phyloP scores from a whole-genome alignment of 179 eudicot species.

The Spergularia azorica region DNA sequence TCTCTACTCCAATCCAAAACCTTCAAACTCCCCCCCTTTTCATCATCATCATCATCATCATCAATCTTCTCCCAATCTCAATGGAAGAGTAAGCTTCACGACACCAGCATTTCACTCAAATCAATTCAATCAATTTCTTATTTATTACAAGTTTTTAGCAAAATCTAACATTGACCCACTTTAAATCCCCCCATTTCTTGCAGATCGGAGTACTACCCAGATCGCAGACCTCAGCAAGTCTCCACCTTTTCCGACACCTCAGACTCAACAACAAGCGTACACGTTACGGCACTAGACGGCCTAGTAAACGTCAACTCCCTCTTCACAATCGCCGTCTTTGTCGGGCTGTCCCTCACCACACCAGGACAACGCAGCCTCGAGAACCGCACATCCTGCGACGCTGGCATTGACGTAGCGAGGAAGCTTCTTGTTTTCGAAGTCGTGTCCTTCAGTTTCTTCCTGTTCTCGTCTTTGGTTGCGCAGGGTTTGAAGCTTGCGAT shows the following conservation, averaged over 20 bases:
- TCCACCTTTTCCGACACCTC: conserved; percentile 4
- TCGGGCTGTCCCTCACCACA: conserved; percentile 74
- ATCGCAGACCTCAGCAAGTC: conserved; percentile 11
- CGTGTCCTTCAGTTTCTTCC: conserved; percentile 86
- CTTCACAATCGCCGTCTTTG: conserved; percentile 92
- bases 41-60: background rate
- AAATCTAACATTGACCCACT: conserved; percentile 27
- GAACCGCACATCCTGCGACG: conserved; percentile 50
- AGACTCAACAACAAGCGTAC: conserved; percentile 56
- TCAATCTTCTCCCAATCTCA: conserved; percentile 3
- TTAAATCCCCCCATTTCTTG: conserved; percentile 13
- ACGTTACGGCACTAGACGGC: conserved; percentile 82
- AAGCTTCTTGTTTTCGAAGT: conserved; percentile 77
- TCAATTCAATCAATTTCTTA: background rate
- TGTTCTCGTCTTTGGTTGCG: conserved; percentile 78
- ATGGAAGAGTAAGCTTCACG: conserved; percentile 32
- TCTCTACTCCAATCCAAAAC: background rate
- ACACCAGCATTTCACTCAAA: no score
- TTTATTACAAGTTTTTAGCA: background rate
- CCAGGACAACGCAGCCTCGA: conserved; percentile 67
- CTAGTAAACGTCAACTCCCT: conserved; percentile 89
- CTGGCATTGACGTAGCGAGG: conserved; percentile 47
- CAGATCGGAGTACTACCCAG: conserved; percentile 47
- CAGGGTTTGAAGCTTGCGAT: conserved; percentile 77
- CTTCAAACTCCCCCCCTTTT: background rate